Conservation (phyloP, 192 early-diverging fungal genomes). For the Gaertneriomyces sp. region DNA sequence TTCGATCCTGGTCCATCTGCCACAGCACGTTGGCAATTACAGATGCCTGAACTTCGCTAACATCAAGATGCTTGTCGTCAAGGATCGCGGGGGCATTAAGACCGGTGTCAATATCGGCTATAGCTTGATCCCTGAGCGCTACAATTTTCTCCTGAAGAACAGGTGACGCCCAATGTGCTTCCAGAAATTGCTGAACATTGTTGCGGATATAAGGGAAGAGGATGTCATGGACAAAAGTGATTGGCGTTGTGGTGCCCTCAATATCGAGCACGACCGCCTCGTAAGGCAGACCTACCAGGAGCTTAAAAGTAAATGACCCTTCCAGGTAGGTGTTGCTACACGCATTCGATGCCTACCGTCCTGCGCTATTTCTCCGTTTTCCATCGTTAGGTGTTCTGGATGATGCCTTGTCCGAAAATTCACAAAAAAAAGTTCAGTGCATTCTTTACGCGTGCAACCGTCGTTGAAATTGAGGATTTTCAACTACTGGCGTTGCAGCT, state of each 20-base stretch:
- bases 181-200: slow-evolving; percentile 65
- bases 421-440: no score
- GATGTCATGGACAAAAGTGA: slow-evolving; percentile 90
- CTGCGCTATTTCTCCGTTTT: no score
- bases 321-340: no score
- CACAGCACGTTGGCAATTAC: slow-evolving; percentile 70
- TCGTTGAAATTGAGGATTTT: no score
- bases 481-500: no score
- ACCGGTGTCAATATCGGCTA: slow-evolving; percentile 14
- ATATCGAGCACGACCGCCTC: slow-evolving; percentile 74
- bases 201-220: slow-evolving; percentile 84
- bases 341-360: no score
- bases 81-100: slow-evolving; percentile 20
- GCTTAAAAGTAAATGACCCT: no score
- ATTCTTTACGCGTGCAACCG: no score
- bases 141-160: slow-evolving; percentile 43
- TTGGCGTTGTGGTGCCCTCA: slow-evolving; percentile 94
- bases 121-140: slow-evolving; percentile 46
- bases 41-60: slow-evolving; percentile 40
- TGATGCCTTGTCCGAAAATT: no score
- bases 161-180: slow-evolving; percentile 45
- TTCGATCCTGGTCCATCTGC: slow-evolving; percentile 85
- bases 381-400: no score
- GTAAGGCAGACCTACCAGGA: slow-evolving; percentile 32
- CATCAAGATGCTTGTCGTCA: slow-evolving; percentile 14